phyloP scores from a whole-genome alignment of 2,329 filamentous ascomycete genomes.

The Aspergillus sergii region DNA sequence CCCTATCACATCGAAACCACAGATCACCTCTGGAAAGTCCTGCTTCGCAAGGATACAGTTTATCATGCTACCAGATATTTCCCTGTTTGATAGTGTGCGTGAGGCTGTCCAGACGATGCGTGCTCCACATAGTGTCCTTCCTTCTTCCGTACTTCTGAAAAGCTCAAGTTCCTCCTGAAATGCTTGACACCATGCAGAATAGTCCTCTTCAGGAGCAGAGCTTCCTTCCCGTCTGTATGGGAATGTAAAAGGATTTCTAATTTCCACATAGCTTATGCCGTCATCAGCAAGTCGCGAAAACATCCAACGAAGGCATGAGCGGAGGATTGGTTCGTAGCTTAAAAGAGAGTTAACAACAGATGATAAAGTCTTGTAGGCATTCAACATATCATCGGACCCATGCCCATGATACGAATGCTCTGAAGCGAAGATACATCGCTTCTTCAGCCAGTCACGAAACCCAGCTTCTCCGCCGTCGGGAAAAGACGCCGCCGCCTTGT shows the following conservation, averaged over 20 bases:
- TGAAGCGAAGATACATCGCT: conserved; percentile 69
- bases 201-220: conserved; percentile 68
- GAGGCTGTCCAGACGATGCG: conserved; percentile 83
- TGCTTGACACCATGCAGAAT: conserved; percentile 69
- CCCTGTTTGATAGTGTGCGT: conserved; percentile 64
- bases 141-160: conserved; percentile 73
- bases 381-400: conserved; percentile 82
- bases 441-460: conserved; percentile 77
- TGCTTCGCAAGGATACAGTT: conserved; percentile 81
- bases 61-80: conserved; percentile 80
- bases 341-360: conserved; percentile 72
- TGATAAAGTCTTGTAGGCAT: conserved; percentile 77
- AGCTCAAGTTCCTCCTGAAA: conserved; percentile 75
- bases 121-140: conserved; percentile 79
- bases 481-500: conserved; percentile 70
- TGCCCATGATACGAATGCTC: conserved; percentile 79
- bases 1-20: conserved; percentile 87
- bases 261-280: conserved; percentile 81
- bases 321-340: conserved; percentile 88
- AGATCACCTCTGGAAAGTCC: conserved; percentile 75
- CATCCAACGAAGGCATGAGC: conserved; percentile 71
- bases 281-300: conserved; percentile 74
- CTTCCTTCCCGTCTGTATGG: conserved; percentile 67
- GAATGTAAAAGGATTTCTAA: conserved; percentile 74
- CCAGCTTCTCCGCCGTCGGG: conserved; percentile 70